Evolutionary conservation across 306 rosid genomes (phyloP).

Genomic region (Cucurbita moschata): DNA sequence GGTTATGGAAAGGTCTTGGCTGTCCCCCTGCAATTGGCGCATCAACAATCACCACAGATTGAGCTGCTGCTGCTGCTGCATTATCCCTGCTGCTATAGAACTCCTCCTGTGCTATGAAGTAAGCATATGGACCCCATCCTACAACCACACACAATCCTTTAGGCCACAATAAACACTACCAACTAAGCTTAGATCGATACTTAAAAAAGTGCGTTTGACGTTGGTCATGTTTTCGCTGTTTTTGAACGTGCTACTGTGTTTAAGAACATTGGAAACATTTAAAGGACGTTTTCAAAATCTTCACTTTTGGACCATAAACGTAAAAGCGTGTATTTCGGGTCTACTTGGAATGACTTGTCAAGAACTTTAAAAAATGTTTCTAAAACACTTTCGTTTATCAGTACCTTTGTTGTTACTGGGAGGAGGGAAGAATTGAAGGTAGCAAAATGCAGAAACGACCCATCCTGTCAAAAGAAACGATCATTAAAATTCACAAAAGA

Average conservation of each 20-base stretch:
- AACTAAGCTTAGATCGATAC: too few species aligned
- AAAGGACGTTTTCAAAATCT: too few species aligned
- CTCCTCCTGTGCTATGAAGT: constrained; percentile 55
- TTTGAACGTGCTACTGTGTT: background rate
- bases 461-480: constrained; percentile 38
- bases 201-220: background rate
- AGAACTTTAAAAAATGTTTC: too few species aligned
- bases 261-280: too few species aligned
- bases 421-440: constrained; percentile 69
- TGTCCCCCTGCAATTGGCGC: constrained; percentile 12
- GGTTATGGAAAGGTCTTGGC: constrained; percentile 16
- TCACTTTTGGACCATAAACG: too few species aligned
- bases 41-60: constrained; percentile 14
- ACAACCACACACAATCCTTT: constrained; percentile 2
- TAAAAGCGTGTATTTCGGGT: background rate
- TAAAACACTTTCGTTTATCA: too few species aligned
- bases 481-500: background rate
- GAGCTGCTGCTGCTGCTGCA: background rate
- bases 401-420: constrained; percentile 58
- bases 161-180: background rate
- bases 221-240: too few species aligned
- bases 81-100: constrained; percentile 5
- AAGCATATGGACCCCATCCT: constrained; percentile 98
- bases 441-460: constrained; percentile 64
- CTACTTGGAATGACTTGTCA: background rate